Conservation (phyloP, 108 stramenopile genomes). For the Conticribra guillardii region DNA sequence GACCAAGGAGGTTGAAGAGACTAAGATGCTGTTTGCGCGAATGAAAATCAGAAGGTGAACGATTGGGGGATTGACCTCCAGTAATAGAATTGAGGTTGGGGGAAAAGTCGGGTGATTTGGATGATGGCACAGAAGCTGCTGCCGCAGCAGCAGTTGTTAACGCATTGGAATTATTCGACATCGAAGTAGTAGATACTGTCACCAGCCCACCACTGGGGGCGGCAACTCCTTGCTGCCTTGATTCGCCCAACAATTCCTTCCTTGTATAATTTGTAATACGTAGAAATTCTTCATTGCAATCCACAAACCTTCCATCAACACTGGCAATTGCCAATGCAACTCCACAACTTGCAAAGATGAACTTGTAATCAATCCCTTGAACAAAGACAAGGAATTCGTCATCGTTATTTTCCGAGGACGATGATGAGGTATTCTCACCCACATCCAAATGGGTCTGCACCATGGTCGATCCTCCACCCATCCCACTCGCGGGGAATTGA, state of each 20-base stretch:
- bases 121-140: neutral
- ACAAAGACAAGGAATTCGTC: slow-evolving; percentile 67
- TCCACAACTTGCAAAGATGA: slow-evolving; percentile 61
- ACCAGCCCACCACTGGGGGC: slow-evolving; percentile 8
- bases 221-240: slow-evolving; percentile 6
- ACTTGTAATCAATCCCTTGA: slow-evolving; percentile 74
- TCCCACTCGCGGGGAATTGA: too few species aligned
- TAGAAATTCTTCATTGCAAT: slow-evolving; percentile 79
- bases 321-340: slow-evolving; percentile 71
- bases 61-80: neutral
- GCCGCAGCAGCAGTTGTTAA: slow-evolving; percentile 4
- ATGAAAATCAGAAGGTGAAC: slow-evolving; percentile 23
- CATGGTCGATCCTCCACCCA: slow-evolving; percentile 10
- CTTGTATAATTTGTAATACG: slow-evolving; percentile 54
- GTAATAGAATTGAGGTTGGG: neutral
- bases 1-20: slow-evolving; percentile 75
- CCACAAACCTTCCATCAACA: slow-evolving; percentile 82
- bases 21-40: slow-evolving; percentile 55
- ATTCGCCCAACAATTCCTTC: slow-evolving; percentile 52
- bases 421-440: slow-evolving; percentile 15
- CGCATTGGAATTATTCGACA: slow-evolving; percentile 3
- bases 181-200: slow-evolving; percentile 22
- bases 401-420: slow-evolving; percentile 32
- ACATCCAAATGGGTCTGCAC: slow-evolving; percentile 20
- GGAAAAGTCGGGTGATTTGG: neutral